Evolutionary conservation across 306 rosid species (phyloP).

Genomic region (Dryas octopetala): DNA sequence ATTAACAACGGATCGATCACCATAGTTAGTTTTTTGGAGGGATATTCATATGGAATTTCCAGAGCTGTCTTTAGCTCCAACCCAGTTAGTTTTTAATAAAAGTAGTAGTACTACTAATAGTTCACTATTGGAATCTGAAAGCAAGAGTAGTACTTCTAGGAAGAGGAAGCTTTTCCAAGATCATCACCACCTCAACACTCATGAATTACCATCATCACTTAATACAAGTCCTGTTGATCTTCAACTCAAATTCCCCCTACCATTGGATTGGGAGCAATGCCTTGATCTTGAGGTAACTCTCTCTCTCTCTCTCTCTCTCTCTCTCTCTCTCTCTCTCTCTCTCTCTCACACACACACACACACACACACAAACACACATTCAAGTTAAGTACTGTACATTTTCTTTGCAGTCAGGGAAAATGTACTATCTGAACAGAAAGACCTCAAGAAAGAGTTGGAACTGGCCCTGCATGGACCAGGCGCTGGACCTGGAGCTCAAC

Average conservation of each 20-base stretch:
- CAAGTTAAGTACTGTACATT: too few species aligned
- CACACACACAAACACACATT: not conserved
- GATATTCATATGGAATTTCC: constrained; percentile 23
- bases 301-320: constrained; percentile 14
- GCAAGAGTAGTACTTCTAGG: constrained; percentile 14
- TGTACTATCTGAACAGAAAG: constrained; percentile 49
- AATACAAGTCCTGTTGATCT: constrained; percentile 34
- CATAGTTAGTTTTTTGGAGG: too few species aligned
- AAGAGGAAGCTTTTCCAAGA: constrained; percentile 42
- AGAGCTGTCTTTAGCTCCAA: constrained; percentile 38
- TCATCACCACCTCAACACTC: constrained; percentile 14
- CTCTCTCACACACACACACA: not conserved
- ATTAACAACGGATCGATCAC: too few species aligned
- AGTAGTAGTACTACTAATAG: not conserved
- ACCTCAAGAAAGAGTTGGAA: constrained; percentile 43
- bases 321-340: not conserved
- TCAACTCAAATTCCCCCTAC: constrained; percentile 44
- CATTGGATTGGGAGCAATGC: constrained; percentile 57
- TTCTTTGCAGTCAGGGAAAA: constrained; percentile 38
- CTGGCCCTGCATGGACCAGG: constrained; percentile 33
- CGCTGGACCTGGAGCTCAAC: constrained; percentile 47
- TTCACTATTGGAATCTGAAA: constrained; percentile 21
- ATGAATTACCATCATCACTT: not conserved
- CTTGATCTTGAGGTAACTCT: constrained; percentile 45
- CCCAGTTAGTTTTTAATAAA: not conserved